phyloP scores from a whole-genome alignment of 331 rosid species.

The Phaseolus coccineus region DNA sequence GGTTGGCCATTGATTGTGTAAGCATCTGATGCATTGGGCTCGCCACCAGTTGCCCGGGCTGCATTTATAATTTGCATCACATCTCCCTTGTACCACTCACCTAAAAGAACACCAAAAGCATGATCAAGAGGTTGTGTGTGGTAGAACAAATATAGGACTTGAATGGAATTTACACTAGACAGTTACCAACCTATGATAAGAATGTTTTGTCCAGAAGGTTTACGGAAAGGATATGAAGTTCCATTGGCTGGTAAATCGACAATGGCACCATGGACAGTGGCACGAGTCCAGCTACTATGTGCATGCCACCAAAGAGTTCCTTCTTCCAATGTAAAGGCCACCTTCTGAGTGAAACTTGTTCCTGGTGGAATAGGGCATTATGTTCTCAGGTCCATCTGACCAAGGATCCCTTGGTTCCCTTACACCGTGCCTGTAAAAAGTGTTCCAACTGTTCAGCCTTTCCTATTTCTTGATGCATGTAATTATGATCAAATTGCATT shows the following conservation, averaged over 20 bases:
- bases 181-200: slow-evolving; percentile 1
- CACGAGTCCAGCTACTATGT: slow-evolving; percentile 7
- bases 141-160: background rate
- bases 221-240: slow-evolving; percentile 2
- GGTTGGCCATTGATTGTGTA: slow-evolving; percentile 18
- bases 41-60: background rate
- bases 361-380: slow-evolving; percentile 10
- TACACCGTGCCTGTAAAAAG: slow-evolving; percentile 9
- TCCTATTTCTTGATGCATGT: background rate
- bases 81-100: slow-evolving; percentile 7
- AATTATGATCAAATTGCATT: background rate
- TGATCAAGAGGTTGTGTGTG: background rate
- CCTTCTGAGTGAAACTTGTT: slow-evolving; percentile 20
- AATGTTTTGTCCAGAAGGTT: background rate
- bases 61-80: background rate
- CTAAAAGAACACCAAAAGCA: background rate
- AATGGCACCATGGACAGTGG: slow-evolving; percentile 23
- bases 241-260: slow-evolving; percentile 4
- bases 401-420: slow-evolving; percentile 13
- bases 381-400: slow-evolving; percentile 29
- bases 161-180: background rate
- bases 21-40: background rate
- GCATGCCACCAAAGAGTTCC: slow-evolving; percentile 28
- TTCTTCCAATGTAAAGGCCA: slow-evolving; percentile 7
- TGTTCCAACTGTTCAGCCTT: background rate